Conservation (phyloP, 805 yeast species). For the Starmera amethionina region DNA sequence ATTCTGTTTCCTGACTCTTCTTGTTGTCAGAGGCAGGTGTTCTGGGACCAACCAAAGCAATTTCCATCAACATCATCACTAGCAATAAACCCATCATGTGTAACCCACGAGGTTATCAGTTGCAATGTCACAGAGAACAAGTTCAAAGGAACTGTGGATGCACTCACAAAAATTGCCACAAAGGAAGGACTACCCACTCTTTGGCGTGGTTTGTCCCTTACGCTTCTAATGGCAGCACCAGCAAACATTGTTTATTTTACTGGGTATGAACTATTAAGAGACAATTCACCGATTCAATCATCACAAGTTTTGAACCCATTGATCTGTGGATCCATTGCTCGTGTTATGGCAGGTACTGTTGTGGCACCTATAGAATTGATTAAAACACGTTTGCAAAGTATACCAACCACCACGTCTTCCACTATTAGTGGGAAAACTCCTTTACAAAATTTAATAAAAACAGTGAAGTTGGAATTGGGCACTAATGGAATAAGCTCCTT, state of each 20-base stretch:
- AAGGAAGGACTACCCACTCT: conserved; percentile 70
- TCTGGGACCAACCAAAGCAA: conserved; percentile 13
- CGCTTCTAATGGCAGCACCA: conserved; percentile 84
- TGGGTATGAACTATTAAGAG: conserved; percentile 83
- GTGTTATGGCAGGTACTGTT: conserved; percentile 73
- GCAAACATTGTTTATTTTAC: conserved; percentile 89
- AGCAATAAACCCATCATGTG: conserved; percentile 4
- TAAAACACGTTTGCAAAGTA: conserved; percentile 86
- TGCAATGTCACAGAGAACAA: conserved; percentile 17
- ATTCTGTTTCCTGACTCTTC: conserved; percentile 36
- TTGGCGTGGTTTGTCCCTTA: conserved; percentile 84
- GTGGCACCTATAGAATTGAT: conserved; percentile 83
- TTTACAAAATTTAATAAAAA: conserved; percentile 38
- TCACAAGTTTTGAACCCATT: conserved; percentile 51
- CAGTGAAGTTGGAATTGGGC: conserved; percentile 40
- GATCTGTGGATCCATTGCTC: conserved; percentile 76
- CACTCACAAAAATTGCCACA: conserved; percentile 52
- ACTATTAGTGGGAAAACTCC: conserved; percentile 19
- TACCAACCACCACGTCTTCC: conserved; percentile 38
- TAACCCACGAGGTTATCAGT: conserved; percentile 15
- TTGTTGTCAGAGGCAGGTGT: conserved; percentile 29
- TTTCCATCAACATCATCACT: not conserved
- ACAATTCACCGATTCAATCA: conserved; percentile 46
- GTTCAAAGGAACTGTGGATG: conserved; percentile 65
- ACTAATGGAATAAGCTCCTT: conserved; percentile 51